These are phyloP conservation scores for Gossypium davidsonii DNA, from an alignment of 441 rosid genomes.

Conservation along the genomic window DNA sequence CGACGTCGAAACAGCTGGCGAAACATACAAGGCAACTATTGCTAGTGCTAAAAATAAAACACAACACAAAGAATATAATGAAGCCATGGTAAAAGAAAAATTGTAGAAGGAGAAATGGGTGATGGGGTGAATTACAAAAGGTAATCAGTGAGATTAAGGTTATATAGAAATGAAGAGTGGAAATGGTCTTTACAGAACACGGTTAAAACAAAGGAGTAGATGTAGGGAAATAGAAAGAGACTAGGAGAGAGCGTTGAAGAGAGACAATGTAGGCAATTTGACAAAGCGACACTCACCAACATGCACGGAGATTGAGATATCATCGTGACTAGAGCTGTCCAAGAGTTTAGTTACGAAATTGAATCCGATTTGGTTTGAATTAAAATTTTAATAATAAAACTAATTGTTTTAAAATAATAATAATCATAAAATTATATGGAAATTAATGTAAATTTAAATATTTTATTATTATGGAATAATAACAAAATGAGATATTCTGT, in stretches of 20 bases:
- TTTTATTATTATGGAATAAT: too few relatives aligned
- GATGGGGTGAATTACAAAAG: not conserved
- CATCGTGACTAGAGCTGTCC: not conserved
- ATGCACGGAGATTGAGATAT: conserved; percentile 20
- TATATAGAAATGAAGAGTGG: not conserved
- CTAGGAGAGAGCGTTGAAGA: conserved; percentile 3
- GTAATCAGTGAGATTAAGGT: not conserved
- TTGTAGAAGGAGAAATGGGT: not conserved
- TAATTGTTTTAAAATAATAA: too few relatives aligned
- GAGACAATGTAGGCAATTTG: not conserved
- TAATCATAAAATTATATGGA: too few relatives aligned
- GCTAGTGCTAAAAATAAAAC: not conserved
- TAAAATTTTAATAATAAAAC: too few relatives aligned
- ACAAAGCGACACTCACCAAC: not conserved
- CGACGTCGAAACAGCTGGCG: conserved; percentile 31
- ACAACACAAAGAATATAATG: not conserved
- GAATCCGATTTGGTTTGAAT: too few relatives aligned
- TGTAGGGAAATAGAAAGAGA: not conserved
- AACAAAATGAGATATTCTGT: too few relatives aligned
- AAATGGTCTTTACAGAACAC: conserved; percentile 3
- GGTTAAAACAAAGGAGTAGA: conserved; percentile 8
- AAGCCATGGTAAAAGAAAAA: conserved; percentile 21
- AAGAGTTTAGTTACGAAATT: too few relatives aligned
- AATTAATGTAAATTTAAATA: too few relatives aligned
- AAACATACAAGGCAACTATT: not conserved